These are phyloP conservation scores for Neurospora sp. DNA, from an alignment of 495 filamentous ascomycete species.

Conservation along the genomic window DNA sequence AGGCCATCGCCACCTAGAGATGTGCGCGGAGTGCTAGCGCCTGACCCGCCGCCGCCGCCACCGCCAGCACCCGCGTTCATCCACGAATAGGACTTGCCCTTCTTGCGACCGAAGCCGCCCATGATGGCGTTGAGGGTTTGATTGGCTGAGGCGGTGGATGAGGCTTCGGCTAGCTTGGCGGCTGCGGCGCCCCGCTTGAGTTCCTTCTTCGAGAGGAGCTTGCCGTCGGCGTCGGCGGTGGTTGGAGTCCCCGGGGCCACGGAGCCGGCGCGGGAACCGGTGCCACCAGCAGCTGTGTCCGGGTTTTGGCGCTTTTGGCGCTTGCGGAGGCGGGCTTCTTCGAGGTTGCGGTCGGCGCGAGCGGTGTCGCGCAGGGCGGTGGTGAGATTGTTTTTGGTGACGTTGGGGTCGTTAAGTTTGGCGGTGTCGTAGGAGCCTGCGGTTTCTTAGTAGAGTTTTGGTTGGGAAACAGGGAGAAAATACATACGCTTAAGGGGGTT, in stretches of 20 bases:
- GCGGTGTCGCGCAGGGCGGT: slow-evolving; percentile 26
- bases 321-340: slow-evolving; percentile 39
- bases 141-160: slow-evolving; percentile 47
- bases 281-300: slow-evolving; percentile 17
- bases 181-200: slow-evolving; percentile 48
- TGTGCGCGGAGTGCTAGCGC: slow-evolving; percentile 35
- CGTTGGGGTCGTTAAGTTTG: slow-evolving; percentile 15
- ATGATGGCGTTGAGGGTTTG: slow-evolving; percentile 42
- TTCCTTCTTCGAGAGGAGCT: slow-evolving; percentile 47
- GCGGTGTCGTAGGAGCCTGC: slow-evolving; percentile 16
- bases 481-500: slow-evolving; percentile 53
- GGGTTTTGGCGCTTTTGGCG: slow-evolving; percentile 37
- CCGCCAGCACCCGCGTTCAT: slow-evolving; percentile 30
- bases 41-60: slow-evolving; percentile 22
- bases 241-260: slow-evolving; percentile 39
- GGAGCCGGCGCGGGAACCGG: slow-evolving; percentile 33
- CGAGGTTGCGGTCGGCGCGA: slow-evolving; percentile 32
- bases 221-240: slow-evolving; percentile 35
- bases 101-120: slow-evolving; percentile 43
- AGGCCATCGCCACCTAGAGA: slow-evolving; percentile 17
- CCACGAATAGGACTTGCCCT: slow-evolving; percentile 49
- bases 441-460: neutral
- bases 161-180: slow-evolving; percentile 39
- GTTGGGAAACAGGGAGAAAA: neutral
- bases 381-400: slow-evolving; percentile 23